These are phyloP conservation scores for Fusarium lateritium DNA, from an alignment of 2,329 filamentous ascomycete genomes.

Conservation along the genomic window DNA sequence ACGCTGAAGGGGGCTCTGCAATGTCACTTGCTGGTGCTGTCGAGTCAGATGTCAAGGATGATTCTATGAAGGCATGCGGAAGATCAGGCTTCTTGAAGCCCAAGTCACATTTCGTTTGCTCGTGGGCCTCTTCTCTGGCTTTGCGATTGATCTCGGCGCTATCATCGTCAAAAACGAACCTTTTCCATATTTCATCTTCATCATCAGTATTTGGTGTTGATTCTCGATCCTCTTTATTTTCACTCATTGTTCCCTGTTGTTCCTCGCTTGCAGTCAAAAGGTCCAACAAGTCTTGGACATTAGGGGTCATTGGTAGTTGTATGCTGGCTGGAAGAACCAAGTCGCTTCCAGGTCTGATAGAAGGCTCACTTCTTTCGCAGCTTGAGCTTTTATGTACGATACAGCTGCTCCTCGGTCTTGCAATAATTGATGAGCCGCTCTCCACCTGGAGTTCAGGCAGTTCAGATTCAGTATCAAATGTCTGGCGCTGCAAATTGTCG, in stretches of 20 bases:
- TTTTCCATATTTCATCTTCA: conserved; percentile 51
- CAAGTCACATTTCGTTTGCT: conserved; percentile 39
- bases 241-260: background rate
- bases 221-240: background rate
- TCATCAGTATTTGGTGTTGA: conserved; percentile 36
- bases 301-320: conserved; percentile 11
- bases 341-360: conserved; percentile 5
- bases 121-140: conserved; percentile 42
- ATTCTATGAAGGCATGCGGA: conserved; percentile 22
- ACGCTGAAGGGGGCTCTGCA: conserved; percentile 39
- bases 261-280: conserved; percentile 36
- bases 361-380: conserved; percentile 3
- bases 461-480: background rate
- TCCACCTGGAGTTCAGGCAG: background rate
- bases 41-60: conserved; percentile 19
- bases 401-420: background rate
- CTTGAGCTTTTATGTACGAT: background rate
- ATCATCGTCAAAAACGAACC: conserved; percentile 49
- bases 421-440: background rate
- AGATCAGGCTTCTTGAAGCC: conserved; percentile 1
- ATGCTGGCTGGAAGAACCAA: conserved; percentile 11
- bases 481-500: background rate
- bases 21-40: conserved; percentile 30
- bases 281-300: conserved; percentile 43
- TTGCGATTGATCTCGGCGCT: conserved; percentile 33